These are phyloP conservation scores for Boletus huronensis DNA, from an alignment of 768 basidiomycete genomes.

Conservation along the genomic window DNA sequence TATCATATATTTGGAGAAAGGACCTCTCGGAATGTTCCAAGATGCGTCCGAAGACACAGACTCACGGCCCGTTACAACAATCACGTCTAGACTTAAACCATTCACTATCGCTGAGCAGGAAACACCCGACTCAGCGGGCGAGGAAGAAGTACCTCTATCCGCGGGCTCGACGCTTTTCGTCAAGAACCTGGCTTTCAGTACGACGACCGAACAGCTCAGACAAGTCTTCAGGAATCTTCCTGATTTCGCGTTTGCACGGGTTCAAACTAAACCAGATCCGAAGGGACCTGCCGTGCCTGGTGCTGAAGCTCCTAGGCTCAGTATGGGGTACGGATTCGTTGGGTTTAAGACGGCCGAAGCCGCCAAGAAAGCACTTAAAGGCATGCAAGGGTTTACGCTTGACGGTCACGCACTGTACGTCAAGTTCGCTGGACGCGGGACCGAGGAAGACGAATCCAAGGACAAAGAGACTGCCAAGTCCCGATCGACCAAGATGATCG, in stretches of 20 bases:
- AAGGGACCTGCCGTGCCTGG: conserved; percentile 46
- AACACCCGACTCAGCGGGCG: conserved; percentile 30
- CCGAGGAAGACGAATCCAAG: conserved; percentile 51
- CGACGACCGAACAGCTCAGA: conserved; percentile 68
- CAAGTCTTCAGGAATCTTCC: conserved; percentile 72
- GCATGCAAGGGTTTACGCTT: conserved; percentile 76
- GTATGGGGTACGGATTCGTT: conserved; percentile 96
- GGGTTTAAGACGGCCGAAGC: conserved; percentile 78
- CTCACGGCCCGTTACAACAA: conserved; percentile 5
- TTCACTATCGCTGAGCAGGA: conserved; percentile 47
- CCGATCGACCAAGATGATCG: conserved; percentile 88
- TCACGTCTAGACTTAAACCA: conserved; percentile 25
- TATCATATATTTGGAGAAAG: conserved; percentile 90
- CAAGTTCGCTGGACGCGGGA: conserved; percentile 82
- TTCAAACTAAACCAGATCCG: conserved; percentile 89
- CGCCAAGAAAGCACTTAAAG: conserved; percentile 71
- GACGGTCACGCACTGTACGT: conserved; percentile 85
- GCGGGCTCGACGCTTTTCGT: conserved; percentile 85
- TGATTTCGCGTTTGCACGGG: conserved; percentile 79
- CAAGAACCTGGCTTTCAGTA: conserved; percentile 95
- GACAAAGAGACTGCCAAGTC: conserved; percentile 44
- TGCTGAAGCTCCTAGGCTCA: conserved; percentile 51
- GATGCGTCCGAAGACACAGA: conserved; percentile 33
- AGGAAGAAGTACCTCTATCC: conserved; percentile 41
- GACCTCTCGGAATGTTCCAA: conserved; percentile 78